Evolutionary conservation across 2,329 filamentous ascomycete species (phyloP), one percentile per base, ranked within the genome.

Genomic region (Fusarium solani-melongenae): DNA sequence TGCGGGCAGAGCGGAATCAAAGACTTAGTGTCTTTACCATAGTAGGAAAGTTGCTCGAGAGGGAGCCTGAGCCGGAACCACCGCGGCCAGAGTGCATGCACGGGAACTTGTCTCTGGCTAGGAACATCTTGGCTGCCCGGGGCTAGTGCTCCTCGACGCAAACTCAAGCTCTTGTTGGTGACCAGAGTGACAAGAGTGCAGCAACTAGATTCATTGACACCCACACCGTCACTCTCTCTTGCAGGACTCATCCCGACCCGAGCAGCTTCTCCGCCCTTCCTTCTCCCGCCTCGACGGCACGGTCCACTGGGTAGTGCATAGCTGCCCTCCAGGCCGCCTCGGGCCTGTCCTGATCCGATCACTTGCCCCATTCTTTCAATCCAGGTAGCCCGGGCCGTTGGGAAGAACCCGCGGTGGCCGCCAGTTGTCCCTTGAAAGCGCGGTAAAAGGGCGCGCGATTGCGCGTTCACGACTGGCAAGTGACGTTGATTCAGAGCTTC

Each of bases 81-180:
- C 64, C 29, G 38, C 31, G 41, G 67, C 31, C 51, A 53, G 31
- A 51, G 49, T 39, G 17, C 15, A 71, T 68, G 64, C 71, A 74
- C 44, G 59, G 59, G 65, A 73, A 68, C 63, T 71, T 71, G n/a
- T 62, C 57, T 41, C 63, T 64, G 22, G 17, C 46, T 34, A 46
- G 60, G 51, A 56, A 39, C 27, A 62, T 38, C 56, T 60, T 46
- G 58, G 33, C 56, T 73, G 34, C 20, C 56, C 44, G 49, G 59
- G 53, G 66, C 63, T 57, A 73, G 67, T 62, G 38, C 46, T 63
- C n/a, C 24, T 66, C 38, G 56, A 73, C 44, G 60, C 44, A 71
- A 70, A 60, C 20, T 41, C 29, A 67, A 66, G 62, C 36, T 74
- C 61, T 76, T 73, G 75, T 77, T 77, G 75, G 75, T 77, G 74